A percentile compares a stretch with the other conserved stretches of the same genome.
Conservation (phyloP, 345 rosid species). For the Limnanthes douglasii region DNA sequence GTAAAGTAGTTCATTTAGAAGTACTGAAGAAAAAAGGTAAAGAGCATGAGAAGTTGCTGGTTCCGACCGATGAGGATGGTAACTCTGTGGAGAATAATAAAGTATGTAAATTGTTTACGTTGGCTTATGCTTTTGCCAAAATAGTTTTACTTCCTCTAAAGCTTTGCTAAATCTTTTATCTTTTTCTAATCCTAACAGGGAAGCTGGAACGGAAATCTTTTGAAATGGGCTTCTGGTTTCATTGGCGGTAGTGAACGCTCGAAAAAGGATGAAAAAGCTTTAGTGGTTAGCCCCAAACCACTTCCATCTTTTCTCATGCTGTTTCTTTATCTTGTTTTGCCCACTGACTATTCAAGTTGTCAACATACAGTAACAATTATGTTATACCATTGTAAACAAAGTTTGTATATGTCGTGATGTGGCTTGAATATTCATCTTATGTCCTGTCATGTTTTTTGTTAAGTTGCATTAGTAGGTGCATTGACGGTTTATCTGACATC, state of each 20-base stretch:
- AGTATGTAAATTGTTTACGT: conserved; percentile 22
- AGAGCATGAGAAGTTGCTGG: conserved; percentile 78
- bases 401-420: too few species aligned
- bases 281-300: conserved; percentile 19
- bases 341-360: not conserved
- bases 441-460: too few species aligned
- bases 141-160: too few species aligned
- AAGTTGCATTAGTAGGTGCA: too few species aligned
- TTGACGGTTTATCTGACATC: too few species aligned
- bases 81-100: conserved; percentile 23
- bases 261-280: conserved; percentile 19
- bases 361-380: too few species aligned
- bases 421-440: too few species aligned
- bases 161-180: too few species aligned
- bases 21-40: conserved; percentile 79
- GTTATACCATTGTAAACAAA: too few species aligned
- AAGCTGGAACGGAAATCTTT: conserved; percentile 79
- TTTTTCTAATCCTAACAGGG: conserved; percentile 31
- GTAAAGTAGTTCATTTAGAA: conserved; percentile 90
- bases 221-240: conserved; percentile 92
- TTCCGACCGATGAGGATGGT: conserved; percentile 44
- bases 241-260: conserved; percentile 57
- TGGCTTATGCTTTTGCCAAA: conserved; percentile 3
- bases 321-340: not conserved
- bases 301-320: not conserved